These are phyloP conservation scores for Saitozyma podzolica DNA, from an alignment of 768 basidiomycete species.

Conservation along the genomic window DNA sequence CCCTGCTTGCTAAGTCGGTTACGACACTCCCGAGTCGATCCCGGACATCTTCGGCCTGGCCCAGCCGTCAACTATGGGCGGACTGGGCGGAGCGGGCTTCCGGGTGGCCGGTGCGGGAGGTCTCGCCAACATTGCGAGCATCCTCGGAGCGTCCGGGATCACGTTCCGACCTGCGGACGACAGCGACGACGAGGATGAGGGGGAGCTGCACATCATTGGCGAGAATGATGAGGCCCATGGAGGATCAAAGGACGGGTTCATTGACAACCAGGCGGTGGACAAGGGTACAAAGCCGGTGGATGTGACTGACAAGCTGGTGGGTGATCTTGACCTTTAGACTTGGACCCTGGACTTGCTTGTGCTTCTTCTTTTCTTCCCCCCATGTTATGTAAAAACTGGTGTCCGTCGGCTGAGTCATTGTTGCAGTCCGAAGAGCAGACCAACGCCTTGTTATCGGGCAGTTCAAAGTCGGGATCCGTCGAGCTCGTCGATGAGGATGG, in stretches of 20 bases:
- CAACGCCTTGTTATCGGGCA: slow-evolving; percentile 5
- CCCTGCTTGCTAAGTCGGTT: slow-evolving; percentile 58
- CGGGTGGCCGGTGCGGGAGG: slow-evolving; percentile 53
- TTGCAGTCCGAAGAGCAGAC: slow-evolving; percentile 8
- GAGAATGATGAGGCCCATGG: slow-evolving; percentile 52
- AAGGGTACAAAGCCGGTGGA: slow-evolving; percentile 26
- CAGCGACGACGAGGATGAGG: slow-evolving; percentile 60
- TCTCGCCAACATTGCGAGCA: slow-evolving; percentile 60
- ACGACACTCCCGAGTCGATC: slow-evolving; percentile 69
- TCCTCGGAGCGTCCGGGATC: slow-evolving; percentile 66
- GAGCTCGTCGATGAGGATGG: slow-evolving; percentile 43
- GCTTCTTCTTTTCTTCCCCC: too few species aligned
- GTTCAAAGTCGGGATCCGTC: slow-evolving; percentile 28
- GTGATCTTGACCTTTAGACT: too few species aligned
- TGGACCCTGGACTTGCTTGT: too few species aligned
- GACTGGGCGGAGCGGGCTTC: slow-evolving; percentile 34
- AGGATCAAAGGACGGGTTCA: slow-evolving; percentile 30
- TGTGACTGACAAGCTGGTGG: slow-evolving; percentile 31
- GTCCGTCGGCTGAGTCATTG: too few species aligned
- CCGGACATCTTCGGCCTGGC: slow-evolving; percentile 63
- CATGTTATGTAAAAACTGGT: too few species aligned
- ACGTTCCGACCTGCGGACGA: slow-evolving; percentile 63
- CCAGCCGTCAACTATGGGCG: slow-evolving; percentile 15
- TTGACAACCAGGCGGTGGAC: slow-evolving; percentile 32
- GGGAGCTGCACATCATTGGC: slow-evolving; percentile 59